These are phyloP conservation scores for Ogataea nitratoaversa DNA, from an alignment of 805 yeast species.

Conservation along the genomic window DNA sequence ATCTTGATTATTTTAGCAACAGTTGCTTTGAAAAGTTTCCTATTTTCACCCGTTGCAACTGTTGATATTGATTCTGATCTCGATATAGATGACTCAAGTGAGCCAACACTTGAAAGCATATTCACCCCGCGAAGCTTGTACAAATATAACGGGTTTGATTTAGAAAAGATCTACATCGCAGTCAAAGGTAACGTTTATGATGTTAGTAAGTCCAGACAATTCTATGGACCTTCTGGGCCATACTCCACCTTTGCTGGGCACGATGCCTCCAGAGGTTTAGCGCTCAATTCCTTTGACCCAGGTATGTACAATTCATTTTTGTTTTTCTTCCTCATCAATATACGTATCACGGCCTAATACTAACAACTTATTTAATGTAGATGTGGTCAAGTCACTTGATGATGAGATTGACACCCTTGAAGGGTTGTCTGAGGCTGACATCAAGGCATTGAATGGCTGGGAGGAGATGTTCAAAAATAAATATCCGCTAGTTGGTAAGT, in stretches of 20 bases:
- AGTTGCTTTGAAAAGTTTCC: conserved; percentile 17
- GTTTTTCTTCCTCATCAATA: too few relatives aligned
- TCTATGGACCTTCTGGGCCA: conserved; percentile 96
- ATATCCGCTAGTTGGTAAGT: conserved; percentile 75
- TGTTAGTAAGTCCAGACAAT: conserved; percentile 71
- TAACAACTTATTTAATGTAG: conserved; percentile 18
- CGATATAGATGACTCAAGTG: conserved; percentile 8
- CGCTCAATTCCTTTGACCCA: conserved; percentile 78
- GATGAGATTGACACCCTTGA: conserved; percentile 71
- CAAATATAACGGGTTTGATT: conserved; percentile 77
- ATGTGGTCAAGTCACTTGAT: conserved; percentile 60
- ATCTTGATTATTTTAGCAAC: conserved; percentile 20
- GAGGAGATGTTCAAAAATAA: conserved; percentile 74
- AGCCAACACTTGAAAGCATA: conserved; percentile 30
- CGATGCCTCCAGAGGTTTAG: conserved; percentile 92
- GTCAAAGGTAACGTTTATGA: conserved; percentile 86
- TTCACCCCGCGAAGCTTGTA: conserved; percentile 75
- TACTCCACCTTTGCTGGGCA: conserved; percentile 93
- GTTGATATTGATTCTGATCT: conserved; percentile 25
- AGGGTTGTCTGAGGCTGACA: conserved; percentile 58
- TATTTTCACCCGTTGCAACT: conserved; percentile 20
- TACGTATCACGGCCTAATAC: too few relatives aligned
- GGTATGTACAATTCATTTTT: conserved; percentile 26
- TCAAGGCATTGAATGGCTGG: conserved; percentile 77
- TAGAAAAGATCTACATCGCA: conserved; percentile 76